These are phyloP conservation scores for Microbotryum saponariae DNA, from an alignment of 1,284 basidiomycete genomes.

Conservation along the genomic window DNA sequence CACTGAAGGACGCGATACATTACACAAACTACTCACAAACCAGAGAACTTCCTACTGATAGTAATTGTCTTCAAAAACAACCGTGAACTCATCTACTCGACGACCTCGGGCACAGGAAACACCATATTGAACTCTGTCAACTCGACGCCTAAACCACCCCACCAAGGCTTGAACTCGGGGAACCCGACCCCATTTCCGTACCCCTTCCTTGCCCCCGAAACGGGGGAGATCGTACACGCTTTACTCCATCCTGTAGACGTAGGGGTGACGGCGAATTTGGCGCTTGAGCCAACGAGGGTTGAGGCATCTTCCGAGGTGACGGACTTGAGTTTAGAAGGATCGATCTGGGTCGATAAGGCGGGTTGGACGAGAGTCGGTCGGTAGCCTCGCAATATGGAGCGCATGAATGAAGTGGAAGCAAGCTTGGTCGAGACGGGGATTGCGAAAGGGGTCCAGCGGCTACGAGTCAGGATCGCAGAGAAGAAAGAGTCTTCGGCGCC, in stretches of 20 bases:
- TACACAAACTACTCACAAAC: too few species aligned
- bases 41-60: too few species aligned
- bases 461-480: constrained; percentile 1
- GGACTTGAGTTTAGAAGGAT: neutral
- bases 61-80: neutral
- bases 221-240: neutral
- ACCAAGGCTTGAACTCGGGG: neutral
- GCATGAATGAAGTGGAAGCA: neutral
- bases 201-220: neutral
- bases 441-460: neutral
- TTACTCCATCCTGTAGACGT: neutral
- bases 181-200: neutral
- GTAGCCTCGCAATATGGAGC: neutral
- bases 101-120: neutral
- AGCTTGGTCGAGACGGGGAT: neutral
- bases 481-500: constrained; percentile 11
- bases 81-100: neutral
- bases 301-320: neutral
- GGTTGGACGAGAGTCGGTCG: neutral
- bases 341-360: neutral
- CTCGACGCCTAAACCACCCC: neutral
- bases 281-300: neutral
- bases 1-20: too few species aligned
- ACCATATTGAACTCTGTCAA: neutral
- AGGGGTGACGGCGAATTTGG: neutral